Percentiles rank a stretch among this genome's conserved stretches.
Conservation (phyloP, 2,329 filamentous ascomycete genomes). For the Tricladium varicosporioides region DNA sequence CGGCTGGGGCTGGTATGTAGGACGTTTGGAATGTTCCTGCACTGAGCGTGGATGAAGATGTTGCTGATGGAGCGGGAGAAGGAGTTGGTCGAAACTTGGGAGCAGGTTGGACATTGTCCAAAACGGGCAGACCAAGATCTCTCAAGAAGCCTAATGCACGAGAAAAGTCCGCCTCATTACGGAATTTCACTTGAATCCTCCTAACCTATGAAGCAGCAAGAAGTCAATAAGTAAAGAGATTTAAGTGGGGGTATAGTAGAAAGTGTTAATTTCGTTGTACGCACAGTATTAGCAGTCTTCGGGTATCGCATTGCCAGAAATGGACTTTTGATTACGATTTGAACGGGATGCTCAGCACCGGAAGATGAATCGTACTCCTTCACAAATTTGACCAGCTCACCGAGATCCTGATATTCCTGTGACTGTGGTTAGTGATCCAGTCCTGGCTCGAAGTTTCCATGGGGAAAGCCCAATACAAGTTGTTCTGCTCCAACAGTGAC, state of each 20-base stretch:
- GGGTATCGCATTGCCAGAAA: slow-evolving; percentile 37
- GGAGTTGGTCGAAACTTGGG: slow-evolving; percentile 1
- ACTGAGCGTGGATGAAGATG: slow-evolving; percentile 7
- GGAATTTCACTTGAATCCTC: slow-evolving; percentile 44
- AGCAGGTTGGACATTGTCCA: slow-evolving; percentile 10
- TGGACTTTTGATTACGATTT: slow-evolving; percentile 33
- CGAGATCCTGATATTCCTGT: slow-evolving; percentile 33
- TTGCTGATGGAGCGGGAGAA: slow-evolving; percentile 12
- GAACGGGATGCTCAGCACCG: slow-evolving; percentile 29
- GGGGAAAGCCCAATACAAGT: slow-evolving; percentile 37
- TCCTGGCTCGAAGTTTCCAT: neutral
- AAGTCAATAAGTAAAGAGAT: neutral
- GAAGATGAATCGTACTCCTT: slow-evolving; percentile 19
- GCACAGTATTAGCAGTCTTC: slow-evolving; percentile 27
- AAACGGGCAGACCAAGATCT: slow-evolving; percentile 36
- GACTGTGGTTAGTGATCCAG: slow-evolving; percentile 2
- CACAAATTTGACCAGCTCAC: slow-evolving; percentile 21
- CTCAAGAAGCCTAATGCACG: slow-evolving; percentile 27
- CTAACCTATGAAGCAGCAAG: slow-evolving; percentile 35
- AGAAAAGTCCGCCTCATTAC: slow-evolving; percentile 36
- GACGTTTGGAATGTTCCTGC: neutral
- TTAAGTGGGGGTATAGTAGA: neutral
- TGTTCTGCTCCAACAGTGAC: slow-evolving; percentile 40
- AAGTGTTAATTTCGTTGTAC: neutral
- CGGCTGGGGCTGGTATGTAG: slow-evolving; percentile 9